Percentiles rank a stretch among this genome's conserved stretches.
phyloP scores from a whole-genome alignment of 192 early-diverging fungal genomes.

The Diversispora epigaea region DNA sequence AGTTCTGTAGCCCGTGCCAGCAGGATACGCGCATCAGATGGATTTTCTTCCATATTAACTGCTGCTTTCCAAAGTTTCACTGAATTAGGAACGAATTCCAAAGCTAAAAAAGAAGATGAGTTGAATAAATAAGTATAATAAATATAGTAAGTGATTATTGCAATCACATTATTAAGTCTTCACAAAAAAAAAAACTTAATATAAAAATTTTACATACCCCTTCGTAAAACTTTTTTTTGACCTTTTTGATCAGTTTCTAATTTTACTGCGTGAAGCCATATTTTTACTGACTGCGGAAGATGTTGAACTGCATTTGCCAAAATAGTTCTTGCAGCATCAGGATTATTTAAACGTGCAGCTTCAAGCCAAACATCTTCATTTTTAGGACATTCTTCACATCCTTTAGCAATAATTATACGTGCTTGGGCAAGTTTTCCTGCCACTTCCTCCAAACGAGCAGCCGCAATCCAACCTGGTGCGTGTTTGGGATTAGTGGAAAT shows the following conservation, averaged over 20 bases:
- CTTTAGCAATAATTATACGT: conserved; percentile 82
- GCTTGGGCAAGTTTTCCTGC: conserved; percentile 83
- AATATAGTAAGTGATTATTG: not conserved
- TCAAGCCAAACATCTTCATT: conserved; percentile 98
- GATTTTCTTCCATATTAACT: conserved; percentile 87
- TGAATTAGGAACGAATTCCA: conserved; percentile 92
- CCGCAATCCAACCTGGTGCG: conserved; percentile 97
- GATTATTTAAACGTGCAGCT: conserved; percentile 83
- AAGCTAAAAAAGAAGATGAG: conserved; percentile 49
- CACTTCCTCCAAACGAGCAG: conserved; percentile 93
- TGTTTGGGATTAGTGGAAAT: conserved; percentile 93
- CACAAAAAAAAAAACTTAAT: not conserved
- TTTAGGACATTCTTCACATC: conserved; percentile 91
- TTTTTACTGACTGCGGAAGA: conserved; percentile 87
- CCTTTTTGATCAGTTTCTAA: conserved; percentile 76
- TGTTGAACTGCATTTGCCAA: conserved; percentile 88
- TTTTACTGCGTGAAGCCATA: conserved; percentile 88
- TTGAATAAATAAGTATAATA: not conserved
- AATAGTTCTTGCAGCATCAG: conserved; percentile 83
- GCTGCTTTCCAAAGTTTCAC: conserved; percentile 91
- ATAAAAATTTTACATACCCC: conserved; percentile 35
- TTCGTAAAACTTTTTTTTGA: conserved; percentile 80
- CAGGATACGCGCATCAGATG: conserved; percentile 86
- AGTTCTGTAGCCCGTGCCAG: conserved; percentile 93
- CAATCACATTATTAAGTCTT: not conserved